These are phyloP conservation scores for Rauvolfia tetraphylla DNA, from an alignment of 257 asterid species.

Conservation along the genomic window DNA sequence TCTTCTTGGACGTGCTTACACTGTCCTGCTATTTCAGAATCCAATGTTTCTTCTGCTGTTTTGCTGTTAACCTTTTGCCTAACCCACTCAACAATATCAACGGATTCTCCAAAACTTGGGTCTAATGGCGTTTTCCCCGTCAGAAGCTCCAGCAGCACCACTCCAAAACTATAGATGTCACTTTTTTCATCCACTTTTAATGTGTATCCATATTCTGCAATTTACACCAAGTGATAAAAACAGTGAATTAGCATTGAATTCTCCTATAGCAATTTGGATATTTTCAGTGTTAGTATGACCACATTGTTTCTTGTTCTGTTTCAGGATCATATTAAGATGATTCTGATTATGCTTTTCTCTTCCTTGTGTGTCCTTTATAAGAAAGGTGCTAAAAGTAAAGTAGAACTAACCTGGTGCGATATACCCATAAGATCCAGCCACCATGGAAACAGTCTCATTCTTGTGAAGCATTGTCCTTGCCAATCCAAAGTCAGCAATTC, in stretches of 20 bases:
- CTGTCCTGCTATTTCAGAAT: slow-evolving; percentile 26
- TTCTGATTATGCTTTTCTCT: not conserved
- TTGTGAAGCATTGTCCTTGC: slow-evolving; percentile 41
- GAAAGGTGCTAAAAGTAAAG: not conserved
- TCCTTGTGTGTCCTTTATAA: not conserved
- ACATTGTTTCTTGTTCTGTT: not conserved
- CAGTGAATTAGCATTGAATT: not conserved
- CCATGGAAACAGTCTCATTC: slow-evolving; percentile 44
- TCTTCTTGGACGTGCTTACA: slow-evolving; percentile 50
- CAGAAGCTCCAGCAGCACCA: slow-evolving; percentile 51
- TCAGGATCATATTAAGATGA: slow-evolving; percentile 3
- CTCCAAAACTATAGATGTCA: slow-evolving; percentile 58
- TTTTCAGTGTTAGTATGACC: not conserved
- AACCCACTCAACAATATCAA: slow-evolving; percentile 46
- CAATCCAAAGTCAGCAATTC: slow-evolving; percentile 55
- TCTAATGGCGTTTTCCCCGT: slow-evolving; percentile 52
- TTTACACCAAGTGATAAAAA: not conserved
- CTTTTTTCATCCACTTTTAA: slow-evolving; percentile 56
- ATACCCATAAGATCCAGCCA: slow-evolving; percentile 66
- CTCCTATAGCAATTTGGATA: too few relatives aligned
- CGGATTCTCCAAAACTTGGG: slow-evolving; percentile 25
- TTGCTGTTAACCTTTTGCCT: slow-evolving; percentile 30
- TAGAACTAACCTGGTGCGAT: slow-evolving; percentile 58
- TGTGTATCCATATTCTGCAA: slow-evolving; percentile 56
- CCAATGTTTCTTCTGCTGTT: slow-evolving; percentile 38